Base-by-base conservation (phyloP, 495 filamentous ascomycete species). In the Trichoderma orchidacearum region DNA sequence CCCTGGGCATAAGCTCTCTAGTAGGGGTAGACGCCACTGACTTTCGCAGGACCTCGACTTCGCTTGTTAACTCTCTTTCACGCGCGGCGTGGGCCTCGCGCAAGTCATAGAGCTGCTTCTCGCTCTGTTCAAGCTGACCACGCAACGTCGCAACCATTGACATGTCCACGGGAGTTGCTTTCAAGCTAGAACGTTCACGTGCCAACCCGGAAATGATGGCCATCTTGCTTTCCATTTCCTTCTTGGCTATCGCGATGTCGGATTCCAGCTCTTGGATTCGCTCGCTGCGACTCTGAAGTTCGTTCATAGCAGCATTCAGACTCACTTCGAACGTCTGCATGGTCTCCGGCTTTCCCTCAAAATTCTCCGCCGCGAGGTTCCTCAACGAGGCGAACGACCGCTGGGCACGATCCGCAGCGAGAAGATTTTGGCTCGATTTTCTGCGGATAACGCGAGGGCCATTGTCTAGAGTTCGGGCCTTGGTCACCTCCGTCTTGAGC, bases 151-250 rank as follows among this genome's bases (percentile, higher is more conserved):
- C 82, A n/a, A 97, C 86, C 53, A 95, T 82, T 5, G 87, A 90
- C 70, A 95, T 94, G 63, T 98, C 93, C 67, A 96, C 85, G 13
- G 90, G 87, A 11, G 89, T 87, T 2, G 82, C 82, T 65, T 90
- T 89, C 71, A 96, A 80, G 67, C 87, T 90, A 2, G 89, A 89
- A 62, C 93, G 78, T 66, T 98, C 93, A 36, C 91, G 82, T 17
- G 94, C 94, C 31, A 98, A 79, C 5, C 93, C 93, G 17, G 90
- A 88, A 58, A 98, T 96, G 63, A 98, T 90, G 23, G 85, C 85
- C 71, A 87, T 86, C 78, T 97, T 97, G 56, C 78, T 82, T 59
- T 98, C 94, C 87, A 98, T 95, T 66, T 96, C 94, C 68, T 87
- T 93, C 73, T 87, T 94, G 13, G 92, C 80, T 7, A 80, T 82